These are phyloP conservation scores for Pulveroboletus sp. DNA, from an alignment of 768 basidiomycete species.

Conservation along the genomic window DNA sequence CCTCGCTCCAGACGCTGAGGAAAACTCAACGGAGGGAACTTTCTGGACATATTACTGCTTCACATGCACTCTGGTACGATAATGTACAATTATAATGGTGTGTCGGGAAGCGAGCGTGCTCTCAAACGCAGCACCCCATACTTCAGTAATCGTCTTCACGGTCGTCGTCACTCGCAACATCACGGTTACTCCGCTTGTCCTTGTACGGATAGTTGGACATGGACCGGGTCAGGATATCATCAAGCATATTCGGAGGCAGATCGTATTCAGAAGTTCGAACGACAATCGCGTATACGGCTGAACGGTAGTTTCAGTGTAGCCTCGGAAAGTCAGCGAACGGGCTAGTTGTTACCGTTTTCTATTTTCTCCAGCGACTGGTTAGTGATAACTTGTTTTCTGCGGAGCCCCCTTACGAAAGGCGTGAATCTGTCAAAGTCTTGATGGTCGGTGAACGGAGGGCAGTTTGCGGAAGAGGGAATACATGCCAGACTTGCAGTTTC, in stretches of 20 bases:
- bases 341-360: conserved; percentile 65
- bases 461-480: neutral
- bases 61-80: neutral
- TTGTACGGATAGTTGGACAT: conserved; percentile 34
- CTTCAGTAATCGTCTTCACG: conserved; percentile 23
- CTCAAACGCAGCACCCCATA: no score
- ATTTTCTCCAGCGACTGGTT: conserved; percentile 90
- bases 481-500: conserved; percentile 69
- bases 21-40: neutral
- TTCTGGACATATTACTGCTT: neutral
- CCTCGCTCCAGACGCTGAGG: conserved; percentile 16
- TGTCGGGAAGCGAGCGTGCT: neutral
- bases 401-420: conserved; percentile 66
- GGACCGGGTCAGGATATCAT: conserved; percentile 60
- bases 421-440: conserved; percentile 79
- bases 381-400: conserved; percentile 88
- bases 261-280: conserved; percentile 75
- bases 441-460: neutral
- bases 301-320: conserved; percentile 5
- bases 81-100: conserved; percentile 1
- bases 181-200: conserved; percentile 18
- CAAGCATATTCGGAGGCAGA: conserved; percentile 61
- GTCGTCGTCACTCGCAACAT: conserved; percentile 25
- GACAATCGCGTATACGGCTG: conserved; percentile 72
- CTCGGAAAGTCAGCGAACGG: neutral